These are phyloP conservation scores for Lactarius psammicola DNA, from an alignment of 768 basidiomycete genomes.

Conservation along the genomic window DNA sequence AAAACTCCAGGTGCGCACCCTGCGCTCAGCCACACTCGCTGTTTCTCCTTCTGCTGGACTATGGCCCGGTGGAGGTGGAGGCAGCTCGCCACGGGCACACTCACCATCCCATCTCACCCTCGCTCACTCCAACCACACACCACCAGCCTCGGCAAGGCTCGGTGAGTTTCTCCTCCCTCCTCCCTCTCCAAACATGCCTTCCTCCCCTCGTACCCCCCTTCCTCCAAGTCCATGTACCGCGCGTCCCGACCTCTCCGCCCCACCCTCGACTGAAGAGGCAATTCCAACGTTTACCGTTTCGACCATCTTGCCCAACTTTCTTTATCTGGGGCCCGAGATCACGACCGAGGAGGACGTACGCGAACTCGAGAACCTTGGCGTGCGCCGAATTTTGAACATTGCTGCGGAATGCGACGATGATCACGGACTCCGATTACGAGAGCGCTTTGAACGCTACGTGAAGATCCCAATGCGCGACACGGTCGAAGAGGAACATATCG, in stretches of 20 bases:
- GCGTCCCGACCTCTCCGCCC: constrained; percentile 57
- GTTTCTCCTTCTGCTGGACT: constrained; percentile 43
- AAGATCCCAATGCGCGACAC: constrained; percentile 93
- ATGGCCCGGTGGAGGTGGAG: constrained; percentile 19
- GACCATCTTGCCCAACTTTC: constrained; percentile 85
- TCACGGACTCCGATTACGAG: constrained; percentile 62
- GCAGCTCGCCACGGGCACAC: constrained; percentile 34
- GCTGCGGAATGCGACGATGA: constrained; percentile 89
- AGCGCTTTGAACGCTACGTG: constrained; percentile 78
- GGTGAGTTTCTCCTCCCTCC: constrained; percentile 40
- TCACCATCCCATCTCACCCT: constrained; percentile 65
- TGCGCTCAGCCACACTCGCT: constrained; percentile 59
- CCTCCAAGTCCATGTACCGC: constrained; percentile 65
- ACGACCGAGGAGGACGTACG: constrained; percentile 70
- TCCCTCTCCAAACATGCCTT: constrained; percentile 34
- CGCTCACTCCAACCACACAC: constrained; percentile 56
- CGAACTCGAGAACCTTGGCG: constrained; percentile 69
- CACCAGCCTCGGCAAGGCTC: constrained; percentile 52
- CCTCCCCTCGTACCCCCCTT: constrained; percentile 40
- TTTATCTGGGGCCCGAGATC: constrained; percentile 89
- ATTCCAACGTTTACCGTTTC: constrained; percentile 77
- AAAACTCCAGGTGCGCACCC: constrained; percentile 59
- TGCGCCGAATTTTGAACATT: constrained; percentile 87
- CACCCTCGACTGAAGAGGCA: constrained; percentile 59
- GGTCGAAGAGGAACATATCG: constrained; percentile 90